A percentile compares a stretch with the other conserved stretches of the same genome.
Evolutionary conservation across 1,284 basidiomycete species (phyloP).

Genomic region (Leccinum colubrinum): DNA sequence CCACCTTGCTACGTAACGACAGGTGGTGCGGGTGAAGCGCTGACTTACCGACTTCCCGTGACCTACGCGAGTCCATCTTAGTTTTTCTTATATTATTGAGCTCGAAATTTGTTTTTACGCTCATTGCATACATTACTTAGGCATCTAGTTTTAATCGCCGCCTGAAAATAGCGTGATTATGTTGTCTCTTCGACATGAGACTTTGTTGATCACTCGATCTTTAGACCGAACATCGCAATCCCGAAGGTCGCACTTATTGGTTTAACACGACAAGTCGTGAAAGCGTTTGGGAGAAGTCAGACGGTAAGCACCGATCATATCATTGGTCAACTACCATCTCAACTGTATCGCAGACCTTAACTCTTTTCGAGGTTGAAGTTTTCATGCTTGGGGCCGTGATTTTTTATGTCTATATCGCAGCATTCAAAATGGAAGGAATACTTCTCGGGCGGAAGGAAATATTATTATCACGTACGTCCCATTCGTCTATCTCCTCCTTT

Average conservation of each 20-base stretch:
- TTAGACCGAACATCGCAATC: slow-evolving; percentile 78
- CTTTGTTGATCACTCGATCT: slow-evolving; percentile 7
- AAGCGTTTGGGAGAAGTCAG: slow-evolving; percentile 88
- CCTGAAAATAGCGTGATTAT: slow-evolving; percentile 10
- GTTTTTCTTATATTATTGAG: too few relatives aligned
- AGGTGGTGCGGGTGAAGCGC: too few relatives aligned
- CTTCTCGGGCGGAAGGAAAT: slow-evolving; percentile 40
- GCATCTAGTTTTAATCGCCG: too few relatives aligned
- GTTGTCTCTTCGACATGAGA: slow-evolving; percentile 13
- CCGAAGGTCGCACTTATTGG: slow-evolving; percentile 85
- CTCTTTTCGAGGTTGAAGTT: slow-evolving; percentile 76
- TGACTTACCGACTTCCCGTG: too few relatives aligned
- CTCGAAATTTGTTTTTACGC: too few relatives aligned
- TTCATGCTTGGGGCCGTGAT: background rate
- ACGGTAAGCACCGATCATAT: slow-evolving; percentile 48
- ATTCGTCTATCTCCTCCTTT: too few relatives aligned
- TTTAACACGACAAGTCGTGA: slow-evolving; percentile 76
- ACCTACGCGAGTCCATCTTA: too few relatives aligned
- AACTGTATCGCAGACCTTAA: slow-evolving; percentile 56
- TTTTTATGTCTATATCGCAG: too few relatives aligned
- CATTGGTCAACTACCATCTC: slow-evolving; percentile 4
- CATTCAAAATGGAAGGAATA: slow-evolving; percentile 92
- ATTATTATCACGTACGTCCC: too few relatives aligned
- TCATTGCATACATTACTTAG: too few relatives aligned
- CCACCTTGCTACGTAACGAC: too few relatives aligned